Base-by-base conservation (phyloP, 345 rosid species). In the Zanthoxylum bungeanum region DNA sequence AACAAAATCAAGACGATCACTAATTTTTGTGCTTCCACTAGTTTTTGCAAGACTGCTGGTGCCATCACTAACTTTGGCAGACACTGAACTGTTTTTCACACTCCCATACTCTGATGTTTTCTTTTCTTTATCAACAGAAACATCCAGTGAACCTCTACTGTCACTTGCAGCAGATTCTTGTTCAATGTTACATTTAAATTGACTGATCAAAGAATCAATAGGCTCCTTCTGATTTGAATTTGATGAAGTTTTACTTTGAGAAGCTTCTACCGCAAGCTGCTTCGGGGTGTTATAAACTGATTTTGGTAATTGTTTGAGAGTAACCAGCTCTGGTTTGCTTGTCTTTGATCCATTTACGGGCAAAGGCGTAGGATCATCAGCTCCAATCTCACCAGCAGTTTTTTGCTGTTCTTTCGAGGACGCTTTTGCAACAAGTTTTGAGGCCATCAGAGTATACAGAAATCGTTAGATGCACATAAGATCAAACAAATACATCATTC, bases 11-110 rank as follows among this genome's bases (percentile, higher is more conserved):
- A 85, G 80, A 30, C 91, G 91, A 67, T 89, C 98, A 71, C 96
- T 88, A 24, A 82, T 81, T 85, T 90, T 90, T 25, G 92, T 77
- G 71, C 89, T 88, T 65, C 90, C 92, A 76, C 93, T 92, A 11
- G 93, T 89, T 79, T 85, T 92, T 34, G 78, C 90, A 70, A 86
- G 78, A 66, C 89, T 89, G 80, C 85, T 85, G 34, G 88, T 71
- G n/a, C 91, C 93, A 71, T 88, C 94, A 44, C 96, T 92, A 56
- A 90, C 77, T 82, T 88, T 92, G 31, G 84, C 92, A 42, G 96
- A 90, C 47, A 86, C 93, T 22, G 90, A 87, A 80, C 97, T 89
- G 64, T 72, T 87, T 72, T 89, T 89, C 56, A 93, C 88, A 67
- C 97, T 89, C 74, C 81, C 93, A 72, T 76, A 74, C 37, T 81